Evolutionary conservation across 768 basidiomycete genomes (phyloP), one percentile per base, ranked within the genome.

Genomic region (Coprinopsis strossmayeri): DNA sequence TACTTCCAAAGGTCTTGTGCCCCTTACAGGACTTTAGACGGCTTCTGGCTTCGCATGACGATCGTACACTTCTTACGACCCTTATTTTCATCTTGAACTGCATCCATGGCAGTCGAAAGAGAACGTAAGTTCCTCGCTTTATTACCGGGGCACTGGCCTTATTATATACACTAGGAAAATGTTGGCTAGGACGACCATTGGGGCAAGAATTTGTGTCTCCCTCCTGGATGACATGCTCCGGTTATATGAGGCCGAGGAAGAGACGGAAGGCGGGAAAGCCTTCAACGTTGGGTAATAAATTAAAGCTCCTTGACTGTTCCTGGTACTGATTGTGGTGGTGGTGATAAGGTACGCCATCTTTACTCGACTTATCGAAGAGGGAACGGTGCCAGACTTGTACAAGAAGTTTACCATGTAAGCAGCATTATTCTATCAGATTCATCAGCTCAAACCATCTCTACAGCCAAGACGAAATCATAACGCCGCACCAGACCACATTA

Each of bases 401-500:
- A 63, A 56, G 17, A 73, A 71, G 46, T 72, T 91, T 46, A 60
- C 69, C 18, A 70, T 87, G 88, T 89, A 58, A 54, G 81, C 67
- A 23, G n/a, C n/a, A 10, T 1, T 25, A 15, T 55, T 37, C 20
- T 24, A 15, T 52, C 34, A 5, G 13, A 30, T 18, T 39, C 21
- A 23, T 30, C 39, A 54, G 32, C 53, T 54, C 7, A 35, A 24
- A 38, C 35, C 27, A 25, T 30, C 38, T 26, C 32, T 42, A 26
- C 61, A 89, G 89, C 50, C 52, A 66, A 20, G 79, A 76, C 39
- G 91, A 92, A 65, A 72, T 82, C 11, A 77, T 93, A 34, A 81
- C 88, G 3, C 89, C 91, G 0, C 83, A 87, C 55, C 93, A 95
- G 62, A 90, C 83, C 3, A 87, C 79, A n/a, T 68, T 95, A 10